Conservation (phyloP, 805 yeast genomes). For the Pichia scutulata region DNA sequence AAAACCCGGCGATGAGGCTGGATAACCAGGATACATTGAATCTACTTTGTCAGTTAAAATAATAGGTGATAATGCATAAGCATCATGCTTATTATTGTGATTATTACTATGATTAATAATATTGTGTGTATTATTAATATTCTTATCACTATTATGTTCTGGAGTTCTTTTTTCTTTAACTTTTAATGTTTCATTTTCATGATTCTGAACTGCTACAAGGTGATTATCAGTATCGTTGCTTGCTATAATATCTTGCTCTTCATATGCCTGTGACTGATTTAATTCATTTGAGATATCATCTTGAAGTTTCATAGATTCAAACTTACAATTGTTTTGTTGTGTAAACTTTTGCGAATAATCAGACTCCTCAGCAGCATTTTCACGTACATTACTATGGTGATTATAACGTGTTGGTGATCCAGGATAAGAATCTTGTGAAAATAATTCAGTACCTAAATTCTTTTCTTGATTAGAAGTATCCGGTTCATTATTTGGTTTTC, state of each 20-base stretch:
- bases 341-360: background rate
- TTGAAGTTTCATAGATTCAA: background rate
- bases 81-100: background rate
- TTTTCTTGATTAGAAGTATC: background rate
- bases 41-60: background rate
- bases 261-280: background rate
- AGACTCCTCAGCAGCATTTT: background rate
- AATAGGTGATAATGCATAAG: background rate
- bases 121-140: background rate
- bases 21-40: background rate
- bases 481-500: background rate
- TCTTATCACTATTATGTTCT: background rate
- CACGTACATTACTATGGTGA: background rate
- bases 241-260: background rate
- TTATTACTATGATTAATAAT: background rate
- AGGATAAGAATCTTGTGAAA: constrained; percentile 6
- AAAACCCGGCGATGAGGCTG: background rate
- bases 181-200: background rate
- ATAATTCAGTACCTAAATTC: background rate
- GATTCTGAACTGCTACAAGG: background rate
- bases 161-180: background rate
- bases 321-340: background rate
- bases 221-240: background rate
- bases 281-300: background rate
- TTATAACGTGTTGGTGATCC: constrained; percentile 3